Evolutionary conservation across 208 protist species (phyloP).

Genomic region (Tritrichomonas musculus): DNA sequence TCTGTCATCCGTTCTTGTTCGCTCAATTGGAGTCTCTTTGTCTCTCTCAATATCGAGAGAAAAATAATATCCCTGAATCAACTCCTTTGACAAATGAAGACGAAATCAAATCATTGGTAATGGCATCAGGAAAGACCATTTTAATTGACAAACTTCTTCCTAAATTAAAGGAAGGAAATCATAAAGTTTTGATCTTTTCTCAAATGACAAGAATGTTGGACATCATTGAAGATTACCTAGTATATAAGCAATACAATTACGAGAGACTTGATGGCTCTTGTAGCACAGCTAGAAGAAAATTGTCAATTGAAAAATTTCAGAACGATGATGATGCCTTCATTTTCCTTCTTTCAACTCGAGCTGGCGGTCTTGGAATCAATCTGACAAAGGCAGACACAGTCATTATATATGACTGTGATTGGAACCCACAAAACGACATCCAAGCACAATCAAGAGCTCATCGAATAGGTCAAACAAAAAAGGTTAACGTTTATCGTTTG

Average conservation of each 20-base stretch:
- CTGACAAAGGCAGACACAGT: constrained; percentile 91
- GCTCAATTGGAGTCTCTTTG: constrained; percentile 47
- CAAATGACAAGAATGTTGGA: constrained; percentile 66
- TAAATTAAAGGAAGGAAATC: constrained; percentile 63
- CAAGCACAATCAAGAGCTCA: constrained; percentile 83
- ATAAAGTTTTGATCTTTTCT: constrained; percentile 83
- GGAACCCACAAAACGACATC: constrained; percentile 92
- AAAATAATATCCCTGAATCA: constrained; percentile 69
- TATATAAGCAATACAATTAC: constrained; percentile 59
- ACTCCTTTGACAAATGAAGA: constrained; percentile 50
- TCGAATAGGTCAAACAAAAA: constrained; percentile 80
- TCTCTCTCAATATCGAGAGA: constrained; percentile 21
- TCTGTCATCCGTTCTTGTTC: constrained; percentile 73
- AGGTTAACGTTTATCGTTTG: constrained; percentile 81
- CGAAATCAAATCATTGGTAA: constrained; percentile 41
- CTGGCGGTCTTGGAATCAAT: constrained; percentile 70
- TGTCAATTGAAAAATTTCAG: constrained; percentile 46
- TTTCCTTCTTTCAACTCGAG: constrained; percentile 57
- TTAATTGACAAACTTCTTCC: constrained; percentile 59
- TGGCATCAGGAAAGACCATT: constrained; percentile 40
- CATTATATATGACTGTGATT: constrained; percentile 92
- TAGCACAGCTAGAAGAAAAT: constrained; percentile 44
- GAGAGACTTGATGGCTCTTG: constrained; percentile 70
- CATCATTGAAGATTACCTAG: constrained; percentile 67
- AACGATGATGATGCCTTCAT: constrained; percentile 37